Evolutionary conservation across 805 yeast genomes (phyloP), one percentile per base, ranked within the genome.

Genomic region (Babjeviella inositovora): DNA sequence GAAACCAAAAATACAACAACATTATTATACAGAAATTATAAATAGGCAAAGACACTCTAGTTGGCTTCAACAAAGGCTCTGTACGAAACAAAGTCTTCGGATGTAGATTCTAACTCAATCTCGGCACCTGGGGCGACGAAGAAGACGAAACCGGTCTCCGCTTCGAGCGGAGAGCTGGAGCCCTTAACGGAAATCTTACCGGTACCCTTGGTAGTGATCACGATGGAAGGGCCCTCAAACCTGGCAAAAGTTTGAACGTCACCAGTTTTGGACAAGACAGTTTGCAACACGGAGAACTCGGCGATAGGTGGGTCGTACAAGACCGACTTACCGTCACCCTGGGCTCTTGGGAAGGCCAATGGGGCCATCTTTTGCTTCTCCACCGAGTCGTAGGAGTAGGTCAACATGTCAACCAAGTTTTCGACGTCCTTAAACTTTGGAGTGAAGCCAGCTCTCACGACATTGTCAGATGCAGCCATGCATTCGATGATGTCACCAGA

Each of bases 391-490:
- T 77, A 77, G 14, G 79, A 62, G 47, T 87, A 90, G 3, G 95
- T 85, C 46, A 90, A 68, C 90, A 81, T 81, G 25, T 65, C 69
- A 20, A 90, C 96, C 43, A 90, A 67, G 39, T 77, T 82, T 28
- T 71, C 52, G 30, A 90, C 97, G 49, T 90, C 99, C 54, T 87
- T 90, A 59, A 87, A 90, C 50, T 90, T 90, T 31, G 99, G 98
- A n/a, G 99, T 90, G 61, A 90, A 90, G 8, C 98, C 99, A 4
- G 96, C 93, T 49, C 99, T 70, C 23, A 90, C 96, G 28, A 90
- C 99, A 41, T 90, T 90, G 49, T 90, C 99, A 19, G 92, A 75
- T 6, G 98, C 96, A 20, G 98, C 98, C 99, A 90, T 90, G 59
- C 98, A 90, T 58, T 90, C 99, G 42, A 90, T 85, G 36, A 90